Base-by-base conservation (phyloP, 352 stramenopile species). In the Phytophthora crassamura region DNA sequence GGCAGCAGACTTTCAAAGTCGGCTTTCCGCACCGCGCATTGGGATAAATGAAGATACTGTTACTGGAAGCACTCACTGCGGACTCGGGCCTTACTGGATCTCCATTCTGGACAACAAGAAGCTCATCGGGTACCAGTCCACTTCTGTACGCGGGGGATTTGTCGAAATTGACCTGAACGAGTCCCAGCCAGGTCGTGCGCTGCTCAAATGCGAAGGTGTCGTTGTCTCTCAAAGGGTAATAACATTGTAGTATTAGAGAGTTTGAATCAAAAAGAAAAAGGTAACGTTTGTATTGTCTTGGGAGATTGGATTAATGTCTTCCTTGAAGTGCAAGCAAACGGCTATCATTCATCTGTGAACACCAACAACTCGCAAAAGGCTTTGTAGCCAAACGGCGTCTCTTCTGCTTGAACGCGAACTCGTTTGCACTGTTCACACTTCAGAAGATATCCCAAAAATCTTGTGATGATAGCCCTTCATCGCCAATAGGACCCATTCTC, bases 41-140 rank as follows among this genome's bases (percentile, higher is more conserved):
- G 91, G 90, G 12, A 81, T 97, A 10, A 70, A 90, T 53, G 94
- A 98, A 75, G 94, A 98, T 62, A 90, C 90, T 0, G 91, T 98
- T 2, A 98, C 90, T 3, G 94, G 92, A 8, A 96, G 81, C 32
- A 86, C 91, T 4, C 91, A 98, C 64, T 96, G 86, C 63, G 79
- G 70, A 7, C 69, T 98, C 2, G 86, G 75, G 3, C 78, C 86
- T 4, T 97, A 97, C 60, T 98, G 91, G 84, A 74, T 45, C 10
- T 4, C 12, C 9, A 53, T 65, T 5, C 34, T 82, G n/a, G 28
- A 41, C 22, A 80, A 77, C 49, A 57, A 12, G 3, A 59, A 33
- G 22, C 56, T 84, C 2, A 28, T 33, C 8, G 75, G 65, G 0
- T 61, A 65, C 18, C 77, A 86, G 45, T 51, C 52, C 8, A 71